Evolutionary conservation across 2,329 filamentous ascomycete genomes (phyloP).

Genomic region (Cytospora piceae): DNA sequence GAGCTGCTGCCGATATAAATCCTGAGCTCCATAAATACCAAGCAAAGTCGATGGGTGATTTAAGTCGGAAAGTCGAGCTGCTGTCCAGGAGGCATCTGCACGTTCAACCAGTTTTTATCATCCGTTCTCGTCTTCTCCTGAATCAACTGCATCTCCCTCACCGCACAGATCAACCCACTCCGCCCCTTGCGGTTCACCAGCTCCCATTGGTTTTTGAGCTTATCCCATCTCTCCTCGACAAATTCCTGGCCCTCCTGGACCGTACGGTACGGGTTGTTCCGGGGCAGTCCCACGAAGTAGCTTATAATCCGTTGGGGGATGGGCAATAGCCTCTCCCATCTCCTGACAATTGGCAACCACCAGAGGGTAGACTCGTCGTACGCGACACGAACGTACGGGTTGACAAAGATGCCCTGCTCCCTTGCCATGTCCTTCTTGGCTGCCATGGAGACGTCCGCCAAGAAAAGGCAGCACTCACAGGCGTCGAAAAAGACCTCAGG

Average conservation of each 20-base stretch:
- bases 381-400: constrained; percentile 74
- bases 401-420: constrained; percentile 69
- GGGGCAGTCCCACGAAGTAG: constrained; percentile 58
- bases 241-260: constrained; percentile 62
- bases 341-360: constrained; percentile 62
- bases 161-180: constrained; percentile 60
- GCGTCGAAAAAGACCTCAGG: constrained; percentile 64
- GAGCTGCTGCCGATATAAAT: background rate
- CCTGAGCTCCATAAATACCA: background rate
- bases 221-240: constrained; percentile 53
- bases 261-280: constrained; percentile 61
- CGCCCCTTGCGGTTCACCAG: constrained; percentile 49
- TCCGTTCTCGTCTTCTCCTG: constrained; percentile 35
- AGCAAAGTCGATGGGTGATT: background rate
- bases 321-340: constrained; percentile 68
- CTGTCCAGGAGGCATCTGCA: constrained; percentile 41
- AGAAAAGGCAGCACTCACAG: constrained; percentile 66
- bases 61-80: constrained; percentile 39
- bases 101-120: constrained; percentile 43
- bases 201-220: constrained; percentile 43
- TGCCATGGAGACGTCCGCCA: constrained; percentile 49
- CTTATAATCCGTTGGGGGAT: constrained; percentile 63
- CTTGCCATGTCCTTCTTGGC: constrained; percentile 43
- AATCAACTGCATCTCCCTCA: constrained; percentile 52
- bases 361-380: constrained; percentile 62